Conservation (phyloP, 148 eudicot genomes). For the Linanthus parryae region DNA sequence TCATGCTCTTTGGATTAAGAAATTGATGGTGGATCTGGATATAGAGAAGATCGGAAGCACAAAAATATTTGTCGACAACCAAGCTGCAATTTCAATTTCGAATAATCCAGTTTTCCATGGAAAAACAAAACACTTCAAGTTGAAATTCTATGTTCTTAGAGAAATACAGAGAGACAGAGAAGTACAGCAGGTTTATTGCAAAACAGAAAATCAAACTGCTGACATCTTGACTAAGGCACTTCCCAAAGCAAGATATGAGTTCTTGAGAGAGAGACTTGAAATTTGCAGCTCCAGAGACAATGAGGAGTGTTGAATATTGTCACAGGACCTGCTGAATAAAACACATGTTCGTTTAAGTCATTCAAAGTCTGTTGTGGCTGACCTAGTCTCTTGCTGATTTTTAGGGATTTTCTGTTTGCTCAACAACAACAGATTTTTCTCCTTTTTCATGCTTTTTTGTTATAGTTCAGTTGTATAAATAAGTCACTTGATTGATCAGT, state of each 20-base stretch:
- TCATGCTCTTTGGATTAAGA: not conserved
- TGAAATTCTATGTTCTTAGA: not conserved
- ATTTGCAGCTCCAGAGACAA: not conserved
- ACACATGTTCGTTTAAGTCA: no score
- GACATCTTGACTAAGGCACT: not conserved
- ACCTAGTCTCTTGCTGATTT: no score
- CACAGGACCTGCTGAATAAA: no score
- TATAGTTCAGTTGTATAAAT: no score
- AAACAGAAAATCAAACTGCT: not conserved
- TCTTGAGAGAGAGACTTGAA: not conserved
- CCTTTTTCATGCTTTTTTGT: no score
- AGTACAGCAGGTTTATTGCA: not conserved
- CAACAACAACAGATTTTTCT: no score
- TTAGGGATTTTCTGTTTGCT: no score
- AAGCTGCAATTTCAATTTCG: slow-evolving; percentile 1
- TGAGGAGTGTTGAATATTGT: not conserved
- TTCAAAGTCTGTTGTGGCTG: no score
- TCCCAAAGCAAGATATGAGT: not conserved
- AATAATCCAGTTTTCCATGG: not conserved
- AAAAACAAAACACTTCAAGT: not conserved
- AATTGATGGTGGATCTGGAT: not conserved
- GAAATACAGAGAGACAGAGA: slow-evolving; percentile 2
- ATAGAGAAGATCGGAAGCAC: not conserved
- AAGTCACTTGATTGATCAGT: no score
- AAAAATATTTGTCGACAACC: not conserved